Base-by-base conservation (phyloP, 352 stramenopile genomes). In the Phytophthora pisi region DNA sequence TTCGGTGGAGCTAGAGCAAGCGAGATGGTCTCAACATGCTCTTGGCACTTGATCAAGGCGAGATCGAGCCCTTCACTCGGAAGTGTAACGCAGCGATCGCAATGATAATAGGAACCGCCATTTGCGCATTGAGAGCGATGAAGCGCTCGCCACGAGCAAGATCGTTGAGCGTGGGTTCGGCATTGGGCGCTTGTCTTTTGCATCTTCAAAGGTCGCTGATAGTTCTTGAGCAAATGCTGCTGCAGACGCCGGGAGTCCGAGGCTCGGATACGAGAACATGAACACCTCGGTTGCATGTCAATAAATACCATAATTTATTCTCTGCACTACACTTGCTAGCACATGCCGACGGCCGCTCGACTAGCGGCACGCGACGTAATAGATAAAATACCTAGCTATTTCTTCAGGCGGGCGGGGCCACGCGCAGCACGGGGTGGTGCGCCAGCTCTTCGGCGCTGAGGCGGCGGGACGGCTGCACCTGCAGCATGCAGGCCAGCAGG, bases 401-500 rank as follows among this genome's bases (percentile, higher is more conserved):
- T 59, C 18, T 54, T 57, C 57, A 72, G 31, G 68, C 62, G 11
- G 57, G 23, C 20, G 62, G 36, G 16, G 52, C 57, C 13, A 55
- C 28, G 34, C 54, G 51, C n/a, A 79, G 24, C 9, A 58, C 26
- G 1, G 67, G 53, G 47, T 77, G 67, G 28, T 51, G 55, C 5
- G 81, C 67, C 57, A 88, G 57, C 5, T 79, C 54, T 16, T 82
- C 61, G 5, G 77, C 68, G 13, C 31, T 79, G 30, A 74, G 68
- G 18, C 84, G 78, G 24, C 60, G 64, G 18, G 62, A 57, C 5
- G 82, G 68, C 36, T 82, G 69, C 5, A 89, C 67, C 38, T 90
- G 80, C 38, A 92, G 54, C 74, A 92, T 74, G 8, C 36, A 62
- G 4, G 59, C 53, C 18, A 91, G 67, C 55, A 90, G 46, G 43